phyloP scores from a whole-genome alignment of 768 basidiomycete species.

The Pulveroboletus sp. region DNA sequence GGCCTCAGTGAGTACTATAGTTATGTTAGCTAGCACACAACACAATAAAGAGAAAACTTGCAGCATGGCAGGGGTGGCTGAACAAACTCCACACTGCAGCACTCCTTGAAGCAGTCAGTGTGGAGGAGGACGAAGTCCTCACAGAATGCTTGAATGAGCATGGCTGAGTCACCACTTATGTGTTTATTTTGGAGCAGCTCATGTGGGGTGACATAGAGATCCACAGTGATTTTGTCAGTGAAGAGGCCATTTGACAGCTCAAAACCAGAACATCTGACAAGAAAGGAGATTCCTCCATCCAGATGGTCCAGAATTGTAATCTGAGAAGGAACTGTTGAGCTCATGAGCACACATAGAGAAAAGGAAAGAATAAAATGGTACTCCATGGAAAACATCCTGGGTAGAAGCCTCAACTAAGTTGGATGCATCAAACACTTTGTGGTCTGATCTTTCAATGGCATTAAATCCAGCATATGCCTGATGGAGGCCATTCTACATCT shows the following conservation, averaged over 20 bases:
- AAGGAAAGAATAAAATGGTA: too few relatives aligned
- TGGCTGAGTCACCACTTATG: background rate
- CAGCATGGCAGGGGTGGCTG: background rate
- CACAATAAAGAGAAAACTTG: background rate
- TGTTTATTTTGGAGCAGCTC: background rate
- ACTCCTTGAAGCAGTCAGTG: background rate
- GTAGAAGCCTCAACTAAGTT: too few relatives aligned
- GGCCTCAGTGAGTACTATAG: background rate
- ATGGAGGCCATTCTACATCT: background rate
- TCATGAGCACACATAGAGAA: too few relatives aligned
- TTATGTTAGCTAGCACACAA: background rate
- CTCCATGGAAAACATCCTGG: too few relatives aligned
- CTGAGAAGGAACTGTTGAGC: too few relatives aligned
- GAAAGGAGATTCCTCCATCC: background rate
- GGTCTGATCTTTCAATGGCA: background rate
- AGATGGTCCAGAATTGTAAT: too few relatives aligned
- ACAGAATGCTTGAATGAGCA: background rate
- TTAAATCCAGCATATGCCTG: background rate
- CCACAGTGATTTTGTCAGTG: too few relatives aligned
- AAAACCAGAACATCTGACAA: background rate
- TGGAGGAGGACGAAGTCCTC: background rate
- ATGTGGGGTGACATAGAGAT: too few relatives aligned
- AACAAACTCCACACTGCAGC: background rate
- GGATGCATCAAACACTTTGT: too few relatives aligned
- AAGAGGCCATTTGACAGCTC: background rate